These are phyloP conservation scores for Paecilomyces formosus DNA, from an alignment of 2,329 filamentous ascomycete species.

Conservation along the genomic window DNA sequence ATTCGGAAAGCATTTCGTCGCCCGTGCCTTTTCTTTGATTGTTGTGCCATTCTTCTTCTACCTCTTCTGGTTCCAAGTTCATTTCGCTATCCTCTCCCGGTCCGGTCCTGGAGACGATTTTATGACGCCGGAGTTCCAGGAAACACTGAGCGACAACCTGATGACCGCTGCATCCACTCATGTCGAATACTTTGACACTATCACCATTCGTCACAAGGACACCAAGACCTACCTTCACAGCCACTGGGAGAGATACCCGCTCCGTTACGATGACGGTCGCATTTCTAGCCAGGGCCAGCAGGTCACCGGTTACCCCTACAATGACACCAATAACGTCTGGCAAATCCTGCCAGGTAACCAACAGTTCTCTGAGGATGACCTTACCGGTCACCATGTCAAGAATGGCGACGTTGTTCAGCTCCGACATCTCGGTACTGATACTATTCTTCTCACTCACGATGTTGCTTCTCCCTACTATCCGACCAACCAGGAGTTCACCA, in stretches of 20 bases:
- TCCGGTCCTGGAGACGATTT: slow-evolving; percentile 97
- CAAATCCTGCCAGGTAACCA: slow-evolving; percentile 66
- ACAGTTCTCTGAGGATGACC: slow-evolving; percentile 45
- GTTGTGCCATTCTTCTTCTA: slow-evolving; percentile 95
- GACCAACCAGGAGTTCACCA: slow-evolving; percentile 98
- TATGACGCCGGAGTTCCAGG: slow-evolving; percentile 97
- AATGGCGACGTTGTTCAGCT: slow-evolving; percentile 83
- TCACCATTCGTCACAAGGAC: slow-evolving; percentile 91
- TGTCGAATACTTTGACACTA: slow-evolving; percentile 83
- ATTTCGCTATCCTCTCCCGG: slow-evolving; percentile 79
- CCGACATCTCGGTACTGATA: slow-evolving; percentile 78
- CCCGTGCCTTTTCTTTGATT: slow-evolving; percentile 78
- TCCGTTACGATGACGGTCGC: slow-evolving; percentile 94
- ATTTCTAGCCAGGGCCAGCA: slow-evolving; percentile 97
- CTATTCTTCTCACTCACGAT: slow-evolving; percentile 83
- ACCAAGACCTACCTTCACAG: slow-evolving; percentile 96
- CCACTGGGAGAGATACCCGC: slow-evolving; percentile 78
- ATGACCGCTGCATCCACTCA: slow-evolving; percentile 82
- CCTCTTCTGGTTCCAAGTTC: slow-evolving; percentile 99
- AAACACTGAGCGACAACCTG: slow-evolving; percentile 88
- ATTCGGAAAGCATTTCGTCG: slow-evolving; percentile 84
- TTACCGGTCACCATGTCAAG: slow-evolving; percentile 58
- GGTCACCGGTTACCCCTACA: slow-evolving; percentile 95
- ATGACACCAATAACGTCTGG: slow-evolving; percentile 99
- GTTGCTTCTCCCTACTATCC: slow-evolving; percentile 94